Evolutionary conservation across 164 flowering plant genomes (phyloP).

Genomic region (Aristolochia californica): DNA sequence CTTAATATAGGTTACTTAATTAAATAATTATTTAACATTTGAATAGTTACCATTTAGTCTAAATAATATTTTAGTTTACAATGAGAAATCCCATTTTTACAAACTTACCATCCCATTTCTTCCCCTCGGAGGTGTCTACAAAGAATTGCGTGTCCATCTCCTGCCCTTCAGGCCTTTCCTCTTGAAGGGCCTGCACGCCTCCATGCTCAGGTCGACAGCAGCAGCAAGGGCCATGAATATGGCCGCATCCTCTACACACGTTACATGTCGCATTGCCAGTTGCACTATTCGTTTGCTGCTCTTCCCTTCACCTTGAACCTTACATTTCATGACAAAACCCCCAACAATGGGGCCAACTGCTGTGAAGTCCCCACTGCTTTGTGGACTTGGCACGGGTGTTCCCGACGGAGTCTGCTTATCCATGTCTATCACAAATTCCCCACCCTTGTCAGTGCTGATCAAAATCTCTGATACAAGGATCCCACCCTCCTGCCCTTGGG

Average conservation of each 20-base stretch:
- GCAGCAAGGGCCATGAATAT: conserved; percentile 94
- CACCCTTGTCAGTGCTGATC: conserved; percentile 74
- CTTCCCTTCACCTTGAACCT: conserved; percentile 74
- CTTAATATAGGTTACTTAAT: too few species aligned
- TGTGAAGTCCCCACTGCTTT: conserved; percentile 73
- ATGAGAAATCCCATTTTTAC: too few species aligned
- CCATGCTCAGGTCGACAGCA: conserved; percentile 87
- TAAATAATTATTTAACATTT: too few species aligned
- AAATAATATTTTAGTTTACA: too few species aligned
- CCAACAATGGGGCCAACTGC: conserved; percentile 33
- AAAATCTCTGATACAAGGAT: conserved; percentile 60
- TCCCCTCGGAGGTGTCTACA: too few species aligned
- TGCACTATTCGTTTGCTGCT: conserved; percentile 77
- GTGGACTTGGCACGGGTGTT: conserved; percentile 67
- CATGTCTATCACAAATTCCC: conserved; percentile 69
- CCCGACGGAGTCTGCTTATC: conserved; percentile 41
- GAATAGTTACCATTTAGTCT: too few species aligned
- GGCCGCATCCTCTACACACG: conserved; percentile 88
- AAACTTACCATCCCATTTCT: too few species aligned
- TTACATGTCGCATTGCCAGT: conserved; percentile 70
- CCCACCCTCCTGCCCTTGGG: conserved; percentile 51
- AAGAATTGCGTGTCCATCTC: too few species aligned
- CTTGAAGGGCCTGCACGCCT: conserved; percentile 71
- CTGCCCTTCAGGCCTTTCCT: conserved; percentile 32
- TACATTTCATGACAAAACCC: conserved; percentile 86